Conservation (phyloP, 345 rosid genomes). For the Gynandropsis gynandra region DNA sequence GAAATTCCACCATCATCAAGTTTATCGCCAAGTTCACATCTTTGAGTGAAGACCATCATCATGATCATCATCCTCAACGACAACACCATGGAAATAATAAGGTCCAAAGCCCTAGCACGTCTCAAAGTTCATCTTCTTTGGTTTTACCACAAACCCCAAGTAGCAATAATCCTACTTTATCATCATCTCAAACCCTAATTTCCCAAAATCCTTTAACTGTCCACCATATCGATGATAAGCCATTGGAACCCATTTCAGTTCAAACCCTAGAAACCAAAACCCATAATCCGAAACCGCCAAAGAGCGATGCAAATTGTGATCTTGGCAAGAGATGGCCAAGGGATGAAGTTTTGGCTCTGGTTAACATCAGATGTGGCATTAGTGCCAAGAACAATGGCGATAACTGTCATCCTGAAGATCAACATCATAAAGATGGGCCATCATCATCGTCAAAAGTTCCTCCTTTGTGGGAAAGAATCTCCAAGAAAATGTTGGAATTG, state of each 20-base stretch:
- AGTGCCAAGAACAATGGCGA: slow-evolving; percentile 31
- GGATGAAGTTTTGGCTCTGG: slow-evolving; percentile 74
- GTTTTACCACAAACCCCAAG: slow-evolving; percentile 19
- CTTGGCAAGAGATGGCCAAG: slow-evolving; percentile 94
- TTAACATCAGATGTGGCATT: slow-evolving; percentile 55
- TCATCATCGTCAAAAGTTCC: slow-evolving; percentile 28
- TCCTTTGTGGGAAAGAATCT: slow-evolving; percentile 91
- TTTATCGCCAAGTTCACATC: slow-evolving; percentile 48
- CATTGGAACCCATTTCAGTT: slow-evolving; percentile 27
- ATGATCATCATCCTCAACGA: too few species aligned
- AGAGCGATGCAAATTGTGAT: slow-evolving; percentile 34
- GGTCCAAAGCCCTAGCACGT: slow-evolving; percentile 23
- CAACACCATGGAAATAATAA: neutral
- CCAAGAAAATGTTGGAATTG: slow-evolving; percentile 67
- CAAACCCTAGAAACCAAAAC: slow-evolving; percentile 26
- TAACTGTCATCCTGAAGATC: slow-evolving; percentile 21
- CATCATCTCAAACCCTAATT: slow-evolving; percentile 28
- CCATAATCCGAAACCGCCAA: slow-evolving; percentile 25
- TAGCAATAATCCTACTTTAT: slow-evolving; percentile 20
- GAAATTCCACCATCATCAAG: slow-evolving; percentile 54
- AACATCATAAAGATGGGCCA: slow-evolving; percentile 22
- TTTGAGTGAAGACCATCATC: slow-evolving; percentile 9
- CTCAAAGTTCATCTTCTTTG: slow-evolving; percentile 33
- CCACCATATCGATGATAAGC: slow-evolving; percentile 18
- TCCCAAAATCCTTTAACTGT: slow-evolving; percentile 37